These are phyloP conservation scores for Aspergillus hortae DNA, from an alignment of 2,329 filamentous ascomycete genomes.

Conservation along the genomic window DNA sequence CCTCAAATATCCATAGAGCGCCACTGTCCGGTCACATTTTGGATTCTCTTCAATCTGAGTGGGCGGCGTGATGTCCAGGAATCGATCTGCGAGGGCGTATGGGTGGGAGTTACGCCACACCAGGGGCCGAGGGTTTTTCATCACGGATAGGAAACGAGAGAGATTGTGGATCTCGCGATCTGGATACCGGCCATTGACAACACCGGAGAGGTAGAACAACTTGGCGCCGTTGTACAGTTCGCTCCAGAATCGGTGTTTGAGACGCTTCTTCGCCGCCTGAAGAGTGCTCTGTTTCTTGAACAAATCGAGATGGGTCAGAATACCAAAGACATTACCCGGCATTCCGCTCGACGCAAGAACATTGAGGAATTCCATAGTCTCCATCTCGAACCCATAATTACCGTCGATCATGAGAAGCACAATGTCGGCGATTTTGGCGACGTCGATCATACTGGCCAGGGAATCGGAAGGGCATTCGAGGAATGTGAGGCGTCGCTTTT, in stretches of 20 bases:
- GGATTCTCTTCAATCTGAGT: conserved; percentile 83
- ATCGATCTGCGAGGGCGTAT: conserved; percentile 88
- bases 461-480: conserved; percentile 93
- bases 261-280: conserved; percentile 88
- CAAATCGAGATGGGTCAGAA: conserved; percentile 91
- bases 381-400: conserved; percentile 99
- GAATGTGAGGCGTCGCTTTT: conserved; percentile 90
- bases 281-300: conserved; percentile 91
- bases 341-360: conserved; percentile 91
- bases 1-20: conserved; percentile 87
- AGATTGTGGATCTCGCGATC: conserved; percentile 95
- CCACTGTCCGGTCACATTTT: conserved; percentile 86
- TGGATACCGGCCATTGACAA: conserved; percentile 94
- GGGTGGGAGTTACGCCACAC: conserved; percentile 96
- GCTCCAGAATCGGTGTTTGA: conserved; percentile 95
- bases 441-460: conserved; percentile 92
- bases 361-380: conserved; percentile 99
- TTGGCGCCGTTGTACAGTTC: conserved; percentile 97
- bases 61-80: conserved; percentile 91
- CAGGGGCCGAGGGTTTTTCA: conserved; percentile 97
- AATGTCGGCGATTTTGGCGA: conserved; percentile 96
- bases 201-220: conserved; percentile 92
- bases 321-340: conserved; percentile 97
- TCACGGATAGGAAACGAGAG: conserved; percentile 90
- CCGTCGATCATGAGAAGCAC: conserved; percentile 97